Evolutionary conservation across 1,284 basidiomycete genomes (phyloP), one percentile per base, ranked within the genome.

Genomic region (Malassezia restricta): DNA sequence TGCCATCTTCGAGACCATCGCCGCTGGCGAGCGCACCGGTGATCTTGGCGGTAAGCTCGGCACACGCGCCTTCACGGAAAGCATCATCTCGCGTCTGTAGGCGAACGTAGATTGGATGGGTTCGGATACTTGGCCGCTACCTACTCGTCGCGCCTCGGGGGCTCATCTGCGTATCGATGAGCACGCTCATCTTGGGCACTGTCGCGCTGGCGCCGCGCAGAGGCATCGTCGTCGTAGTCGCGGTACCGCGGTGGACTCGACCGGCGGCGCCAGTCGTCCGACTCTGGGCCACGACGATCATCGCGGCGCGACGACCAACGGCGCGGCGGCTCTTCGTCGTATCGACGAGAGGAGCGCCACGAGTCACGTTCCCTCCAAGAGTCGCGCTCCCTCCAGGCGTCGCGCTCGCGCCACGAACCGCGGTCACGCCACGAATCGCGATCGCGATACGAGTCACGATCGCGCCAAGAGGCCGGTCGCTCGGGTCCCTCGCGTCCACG

Each of bases 1-100:
- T 75, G 94, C 94, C 56, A 82, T 70, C 51, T 56, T 68, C 61
- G 65, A 52, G 58, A 57, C 46, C 51, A 69, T 73, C 49, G 63
- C 67, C 37, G 55, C 59, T 28, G 66, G 66, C 49, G 62, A 65
- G 55, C 57, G 66, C 9, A 68, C 64, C 8, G 63, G 64, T 33
- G 66, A 68, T 50, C 59, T 66, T 11, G 70, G 69, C 24, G 68
- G 69, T 37, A 62, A 64, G 56, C 65, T 68, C 50, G 71, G 70
- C 50, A 73, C 71, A 30, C 51, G 54, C 15, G 68, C 61, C 45
- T 71, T 69, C 58, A 71, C 67, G 59, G 49, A 62, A 43, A 33
- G 61, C 51, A 62, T 50, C 56, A 62, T 65, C 54, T 65, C 65
- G 45, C 63, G 63, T 37, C 59, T 65, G 47, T 57, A 53, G 43